Percentiles rank a stretch among this genome's conserved stretches.
These are phyloP conservation scores for Hericium rajendrae DNA, from an alignment of 768 basidiomycete genomes.

Conservation along the genomic window DNA sequence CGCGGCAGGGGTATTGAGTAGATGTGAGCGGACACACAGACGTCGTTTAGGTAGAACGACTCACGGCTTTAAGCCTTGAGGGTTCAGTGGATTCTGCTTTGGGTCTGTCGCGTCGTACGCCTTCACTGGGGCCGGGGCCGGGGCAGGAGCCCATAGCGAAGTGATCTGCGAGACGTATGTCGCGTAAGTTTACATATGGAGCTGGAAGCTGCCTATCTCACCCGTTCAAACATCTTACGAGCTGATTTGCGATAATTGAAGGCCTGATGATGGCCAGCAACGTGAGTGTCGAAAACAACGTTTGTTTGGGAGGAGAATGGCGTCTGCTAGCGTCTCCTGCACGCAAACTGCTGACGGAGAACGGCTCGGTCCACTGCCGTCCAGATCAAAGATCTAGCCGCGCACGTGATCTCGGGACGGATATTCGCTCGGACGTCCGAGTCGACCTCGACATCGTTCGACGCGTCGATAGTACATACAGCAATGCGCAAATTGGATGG, in stretches of 20 bases:
- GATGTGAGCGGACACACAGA: background rate
- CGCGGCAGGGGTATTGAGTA: background rate
- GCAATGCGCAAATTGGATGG: no score
- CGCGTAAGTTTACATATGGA: background rate
- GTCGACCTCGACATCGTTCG: background rate
- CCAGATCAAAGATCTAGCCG: background rate
- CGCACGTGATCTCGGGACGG: background rate
- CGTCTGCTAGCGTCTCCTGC: background rate
- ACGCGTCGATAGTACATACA: no score
- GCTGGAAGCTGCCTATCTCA: background rate
- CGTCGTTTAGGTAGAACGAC: slow-evolving; percentile 19
- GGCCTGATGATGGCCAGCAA: background rate
- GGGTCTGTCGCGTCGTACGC: slow-evolving; percentile 64
- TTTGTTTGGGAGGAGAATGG: background rate
- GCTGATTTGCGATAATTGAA: background rate
- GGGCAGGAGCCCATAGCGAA: slow-evolving; percentile 31
- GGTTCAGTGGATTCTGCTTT: slow-evolving; percentile 83
- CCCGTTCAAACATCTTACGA: background rate
- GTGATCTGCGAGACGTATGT: slow-evolving; percentile 4
- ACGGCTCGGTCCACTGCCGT: no score
- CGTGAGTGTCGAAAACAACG: background rate
- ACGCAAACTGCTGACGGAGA: background rate
- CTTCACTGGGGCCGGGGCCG: slow-evolving; percentile 9
- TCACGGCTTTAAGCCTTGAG: slow-evolving; percentile 91
- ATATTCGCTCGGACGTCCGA: background rate